These are phyloP conservation scores for Trichoderma reesei DNA, from an alignment of 495 filamentous ascomycete genomes.

Conservation along the genomic window DNA sequence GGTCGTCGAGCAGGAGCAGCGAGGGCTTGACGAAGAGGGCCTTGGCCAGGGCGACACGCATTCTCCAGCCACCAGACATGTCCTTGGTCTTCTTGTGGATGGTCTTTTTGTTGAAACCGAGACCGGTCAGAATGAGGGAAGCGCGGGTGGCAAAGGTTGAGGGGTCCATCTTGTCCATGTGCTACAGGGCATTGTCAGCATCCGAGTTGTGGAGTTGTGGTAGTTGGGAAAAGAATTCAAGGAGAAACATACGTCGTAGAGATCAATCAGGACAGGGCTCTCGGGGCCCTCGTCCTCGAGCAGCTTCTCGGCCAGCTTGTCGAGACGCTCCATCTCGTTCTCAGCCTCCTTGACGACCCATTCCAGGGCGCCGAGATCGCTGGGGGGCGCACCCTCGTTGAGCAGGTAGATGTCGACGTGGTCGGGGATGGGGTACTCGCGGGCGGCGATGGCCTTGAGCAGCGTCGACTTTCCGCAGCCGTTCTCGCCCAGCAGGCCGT, in stretches of 20 bases:
- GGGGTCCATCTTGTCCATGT: slow-evolving; percentile 98
- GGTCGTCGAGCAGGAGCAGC: slow-evolving; percentile 91
- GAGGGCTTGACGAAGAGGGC: slow-evolving; percentile 98
- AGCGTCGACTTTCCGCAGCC: slow-evolving; percentile 97
- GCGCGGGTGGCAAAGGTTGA: slow-evolving; percentile 98
- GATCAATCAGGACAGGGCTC: slow-evolving; percentile 78
- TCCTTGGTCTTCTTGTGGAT: slow-evolving; percentile 99
- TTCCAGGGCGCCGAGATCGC: slow-evolving; percentile 80
- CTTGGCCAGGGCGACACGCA: slow-evolving; percentile 96
- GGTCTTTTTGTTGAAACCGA: slow-evolving; percentile 95
- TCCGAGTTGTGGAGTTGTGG: neutral
- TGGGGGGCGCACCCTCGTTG: slow-evolving; percentile 92
- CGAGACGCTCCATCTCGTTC: slow-evolving; percentile 81
- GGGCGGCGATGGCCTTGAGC: slow-evolving; percentile 84
- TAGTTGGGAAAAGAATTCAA: neutral
- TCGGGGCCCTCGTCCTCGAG: slow-evolving; percentile 89
- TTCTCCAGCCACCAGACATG: slow-evolving; percentile 99
- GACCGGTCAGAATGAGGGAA: slow-evolving; percentile 93
- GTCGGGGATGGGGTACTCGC: slow-evolving; percentile 92
- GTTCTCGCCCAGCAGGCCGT: slow-evolving; percentile 96
- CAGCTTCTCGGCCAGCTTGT: slow-evolving; percentile 80
- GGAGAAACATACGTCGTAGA: slow-evolving; percentile 73
- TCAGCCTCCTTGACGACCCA: slow-evolving; percentile 97
- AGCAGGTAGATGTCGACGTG: slow-evolving; percentile 98
- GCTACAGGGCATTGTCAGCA: slow-evolving; percentile 39